Evolutionary conservation across 2,329 filamentous ascomycete genomes (phyloP).

Genomic region (Fulvia fulva): DNA sequence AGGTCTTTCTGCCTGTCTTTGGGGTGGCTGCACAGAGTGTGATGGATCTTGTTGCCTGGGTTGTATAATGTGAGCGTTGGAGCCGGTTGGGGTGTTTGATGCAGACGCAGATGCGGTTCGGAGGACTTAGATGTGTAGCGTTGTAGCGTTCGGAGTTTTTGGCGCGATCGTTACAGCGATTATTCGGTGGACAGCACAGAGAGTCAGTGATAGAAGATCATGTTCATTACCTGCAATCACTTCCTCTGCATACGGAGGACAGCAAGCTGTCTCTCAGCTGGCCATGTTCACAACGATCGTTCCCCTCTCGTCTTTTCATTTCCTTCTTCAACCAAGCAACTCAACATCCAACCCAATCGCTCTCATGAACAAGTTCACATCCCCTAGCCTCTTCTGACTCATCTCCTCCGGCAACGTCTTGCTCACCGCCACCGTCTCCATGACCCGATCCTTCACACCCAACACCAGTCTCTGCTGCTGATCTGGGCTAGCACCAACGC

Average conservation of each 20-base stretch:
- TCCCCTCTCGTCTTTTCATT: not conserved
- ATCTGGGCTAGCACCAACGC: slow-evolving; percentile 86
- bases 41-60: too few relatives aligned
- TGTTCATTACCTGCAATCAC: too few relatives aligned
- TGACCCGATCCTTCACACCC: slow-evolving; percentile 95
- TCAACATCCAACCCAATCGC: slow-evolving; percentile 98
- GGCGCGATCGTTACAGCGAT: too few relatives aligned
- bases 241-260: not conserved
- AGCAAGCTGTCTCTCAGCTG: not conserved
- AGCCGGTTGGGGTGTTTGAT: too few relatives aligned
- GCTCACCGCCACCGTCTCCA: slow-evolving; percentile 85
- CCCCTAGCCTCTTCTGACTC: slow-evolving; percentile 75
- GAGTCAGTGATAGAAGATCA: too few relatives aligned
- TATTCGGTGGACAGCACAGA: too few relatives aligned
- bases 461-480: slow-evolving; percentile 93
- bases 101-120: too few relatives aligned
- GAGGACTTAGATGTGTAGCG: too few relatives aligned
- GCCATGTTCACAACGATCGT: not conserved
- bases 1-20: too few relatives aligned
- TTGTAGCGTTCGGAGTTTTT: too few relatives aligned
- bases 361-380: slow-evolving; percentile 97
- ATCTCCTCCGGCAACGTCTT: slow-evolving; percentile 87
- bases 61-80: too few relatives aligned
- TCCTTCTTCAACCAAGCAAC: slow-evolving; percentile 51
- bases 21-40: too few relatives aligned